phyloP scores from a whole-genome alignment of 495 filamentous ascomycete genomes.

The Niebla homalea region DNA sequence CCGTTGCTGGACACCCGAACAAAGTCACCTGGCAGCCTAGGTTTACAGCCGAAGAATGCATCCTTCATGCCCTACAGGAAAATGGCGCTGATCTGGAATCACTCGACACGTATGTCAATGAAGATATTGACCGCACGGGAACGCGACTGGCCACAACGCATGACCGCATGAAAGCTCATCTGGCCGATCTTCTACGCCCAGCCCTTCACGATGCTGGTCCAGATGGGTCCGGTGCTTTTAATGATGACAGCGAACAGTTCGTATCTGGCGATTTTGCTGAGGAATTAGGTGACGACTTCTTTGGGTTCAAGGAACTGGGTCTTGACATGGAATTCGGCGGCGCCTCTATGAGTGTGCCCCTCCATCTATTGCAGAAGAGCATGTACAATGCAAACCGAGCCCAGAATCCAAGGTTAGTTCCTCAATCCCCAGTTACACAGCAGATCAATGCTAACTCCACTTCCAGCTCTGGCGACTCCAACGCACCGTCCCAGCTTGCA shows the following conservation, averaged over 20 bases:
- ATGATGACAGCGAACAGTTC: conserved; percentile 95
- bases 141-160: conserved; percentile 75
- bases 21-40: conserved; percentile 45
- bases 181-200: conserved; percentile 81
- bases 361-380: conserved; percentile 86
- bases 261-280: conserved; percentile 93
- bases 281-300: conserved; percentile 96
- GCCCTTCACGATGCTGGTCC: conserved; percentile 66
- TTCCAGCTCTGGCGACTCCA: conserved; percentile 28
- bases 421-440: conserved; percentile 9
- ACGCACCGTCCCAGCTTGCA: conserved; percentile 41
- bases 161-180: conserved; percentile 80
- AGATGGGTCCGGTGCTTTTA: conserved; percentile 82
- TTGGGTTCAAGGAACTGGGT: conserved; percentile 92
- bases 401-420: conserved; percentile 50
- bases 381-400: conserved; percentile 70
- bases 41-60: conserved; percentile 68
- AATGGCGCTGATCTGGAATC: conserved; percentile 70
- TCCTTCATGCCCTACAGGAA: conserved; percentile 72
- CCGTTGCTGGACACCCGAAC: conserved; percentile 18
- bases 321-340: conserved; percentile 81
- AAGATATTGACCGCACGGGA: conserved; percentile 82
- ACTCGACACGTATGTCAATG: conserved; percentile 79
- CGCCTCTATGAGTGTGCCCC: conserved; percentile 72
- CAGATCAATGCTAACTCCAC: conserved; percentile 6